Evolutionary conservation across 495 filamentous ascomycete genomes (phyloP).

Genomic region (Tuber microsphaerosporum): DNA sequence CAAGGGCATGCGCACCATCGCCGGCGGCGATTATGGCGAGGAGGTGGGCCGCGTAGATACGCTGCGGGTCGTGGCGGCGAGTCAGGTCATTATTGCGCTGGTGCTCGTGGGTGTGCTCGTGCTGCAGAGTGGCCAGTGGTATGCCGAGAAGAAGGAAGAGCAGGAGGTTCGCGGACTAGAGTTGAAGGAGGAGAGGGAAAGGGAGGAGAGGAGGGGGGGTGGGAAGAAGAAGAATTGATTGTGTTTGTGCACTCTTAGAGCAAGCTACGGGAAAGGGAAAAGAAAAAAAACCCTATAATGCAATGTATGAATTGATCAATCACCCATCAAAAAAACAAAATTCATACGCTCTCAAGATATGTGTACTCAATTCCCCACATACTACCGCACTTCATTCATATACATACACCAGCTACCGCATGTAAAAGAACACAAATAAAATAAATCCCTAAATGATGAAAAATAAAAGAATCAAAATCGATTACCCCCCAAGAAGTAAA

Average conservation of each 20-base stretch:
- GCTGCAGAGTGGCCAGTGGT: constrained; percentile 97
- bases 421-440: background rate
- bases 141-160: constrained; percentile 85
- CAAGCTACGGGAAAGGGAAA: background rate
- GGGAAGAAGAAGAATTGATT: constrained; percentile 45
- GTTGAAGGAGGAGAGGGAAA: constrained; percentile 51
- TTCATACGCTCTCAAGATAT: background rate
- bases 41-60: constrained; percentile 70
- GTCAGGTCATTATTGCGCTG: constrained; percentile 87
- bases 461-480: background rate
- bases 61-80: constrained; percentile 83
- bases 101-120: constrained; percentile 85
- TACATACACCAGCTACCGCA: background rate
- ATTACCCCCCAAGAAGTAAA: constrained; percentile 8
- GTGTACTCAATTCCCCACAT: background rate
- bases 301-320: background rate
- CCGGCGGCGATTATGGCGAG: constrained; percentile 49
- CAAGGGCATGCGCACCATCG: constrained; percentile 75
- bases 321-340: background rate
- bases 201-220: constrained; percentile 41
- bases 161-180: constrained; percentile 65
- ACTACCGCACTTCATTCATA: background rate
- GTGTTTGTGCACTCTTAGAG: background rate
- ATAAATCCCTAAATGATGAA: background rate
- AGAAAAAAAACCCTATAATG: background rate